Evolutionary conservation across 2,329 filamentous ascomycete genomes (phyloP).

Genomic region (Pseudocercospora vitis): DNA sequence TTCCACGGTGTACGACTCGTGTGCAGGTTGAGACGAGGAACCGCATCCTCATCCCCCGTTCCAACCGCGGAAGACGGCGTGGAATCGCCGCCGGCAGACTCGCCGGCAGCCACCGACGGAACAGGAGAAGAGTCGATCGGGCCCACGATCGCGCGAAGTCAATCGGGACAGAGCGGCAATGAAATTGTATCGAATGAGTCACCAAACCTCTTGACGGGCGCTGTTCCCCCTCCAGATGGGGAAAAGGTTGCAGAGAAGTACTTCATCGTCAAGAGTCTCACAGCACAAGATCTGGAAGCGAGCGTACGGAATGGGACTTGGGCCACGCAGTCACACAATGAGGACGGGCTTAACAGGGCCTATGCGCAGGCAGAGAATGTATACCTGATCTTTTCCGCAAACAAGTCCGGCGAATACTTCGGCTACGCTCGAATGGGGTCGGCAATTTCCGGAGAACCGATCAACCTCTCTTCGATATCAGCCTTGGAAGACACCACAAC

Average conservation of each 20-base stretch:
- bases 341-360: conserved; percentile 76
- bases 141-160: conserved; percentile 30
- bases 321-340: conserved; percentile 94
- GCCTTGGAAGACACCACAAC: conserved; percentile 18
- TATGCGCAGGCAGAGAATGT: conserved; percentile 81
- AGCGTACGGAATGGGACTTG: conserved; percentile 87
- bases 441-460: conserved; percentile 69
- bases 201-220: conserved; percentile 11
- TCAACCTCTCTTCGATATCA: conserved; percentile 24
- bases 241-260: conserved; percentile 67
- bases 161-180: conserved; percentile 13
- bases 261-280: conserved; percentile 91
- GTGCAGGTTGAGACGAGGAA: conserved; percentile 68
- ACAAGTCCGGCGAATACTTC: conserved; percentile 96
- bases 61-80: conserved; percentile 17
- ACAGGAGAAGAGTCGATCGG: conserved; percentile 13
- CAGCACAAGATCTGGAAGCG: conserved; percentile 82
- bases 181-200: background rate
- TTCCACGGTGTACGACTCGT: conserved; percentile 85
- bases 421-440: conserved; percentile 91
- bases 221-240: conserved; percentile 10
- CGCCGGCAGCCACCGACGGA: conserved; percentile 7
- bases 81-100: conserved; percentile 22
- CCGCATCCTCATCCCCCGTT: conserved; percentile 22
- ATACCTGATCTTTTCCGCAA: conserved; percentile 91